A percentile compares a stretch with the other conserved stretches of the same genome.
These are phyloP conservation scores for Malbranchea cinnamomea DNA, from an alignment of 2,329 filamentous ascomycete species.

Conservation along the genomic window DNA sequence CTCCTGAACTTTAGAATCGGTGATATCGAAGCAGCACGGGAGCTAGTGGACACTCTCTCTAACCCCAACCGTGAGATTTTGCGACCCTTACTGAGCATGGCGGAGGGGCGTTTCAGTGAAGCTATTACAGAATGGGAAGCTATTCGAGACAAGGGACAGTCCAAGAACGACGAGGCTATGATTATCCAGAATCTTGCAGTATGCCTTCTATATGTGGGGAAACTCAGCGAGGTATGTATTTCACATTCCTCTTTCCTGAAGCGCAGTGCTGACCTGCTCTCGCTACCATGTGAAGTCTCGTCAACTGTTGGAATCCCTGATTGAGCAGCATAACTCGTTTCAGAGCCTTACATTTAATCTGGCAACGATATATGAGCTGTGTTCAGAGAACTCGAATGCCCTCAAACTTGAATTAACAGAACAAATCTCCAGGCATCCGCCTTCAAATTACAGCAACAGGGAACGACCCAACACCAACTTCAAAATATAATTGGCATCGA, in stretches of 20 bases:
- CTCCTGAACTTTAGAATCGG: slow-evolving; percentile 68
- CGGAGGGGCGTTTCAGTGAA: slow-evolving; percentile 54
- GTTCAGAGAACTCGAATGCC: slow-evolving; percentile 57
- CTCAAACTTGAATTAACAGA: slow-evolving; percentile 60
- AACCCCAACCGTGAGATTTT: slow-evolving; percentile 18
- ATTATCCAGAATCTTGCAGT: slow-evolving; percentile 71
- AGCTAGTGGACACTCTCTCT: slow-evolving; percentile 29
- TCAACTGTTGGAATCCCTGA: slow-evolving; percentile 49
- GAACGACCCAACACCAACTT: slow-evolving; percentile 61
- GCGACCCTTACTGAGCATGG: slow-evolving; percentile 58
- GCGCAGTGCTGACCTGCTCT: not conserved
- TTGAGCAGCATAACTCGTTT: slow-evolving; percentile 51
- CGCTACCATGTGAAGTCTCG: slow-evolving; percentile 38
- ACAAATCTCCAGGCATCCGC: slow-evolving; percentile 46
- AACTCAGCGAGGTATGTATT: slow-evolving; percentile 49
- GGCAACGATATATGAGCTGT: slow-evolving; percentile 80
- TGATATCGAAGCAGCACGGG: slow-evolving; percentile 52
- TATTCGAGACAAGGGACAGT: slow-evolving; percentile 33
- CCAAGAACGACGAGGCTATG: slow-evolving; percentile 46
- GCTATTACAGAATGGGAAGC: slow-evolving; percentile 48
- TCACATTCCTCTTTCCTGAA: not conserved
- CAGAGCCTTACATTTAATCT: slow-evolving; percentile 79
- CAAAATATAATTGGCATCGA: slow-evolving; percentile 61
- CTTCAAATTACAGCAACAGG: slow-evolving; percentile 44
- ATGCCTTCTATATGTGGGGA: slow-evolving; percentile 66